Percentiles rank a stretch among this genome's conserved stretches.
Conservation (phyloP, 2,329 filamentous ascomycete genomes). For the Colletotrichum sp. region DNA sequence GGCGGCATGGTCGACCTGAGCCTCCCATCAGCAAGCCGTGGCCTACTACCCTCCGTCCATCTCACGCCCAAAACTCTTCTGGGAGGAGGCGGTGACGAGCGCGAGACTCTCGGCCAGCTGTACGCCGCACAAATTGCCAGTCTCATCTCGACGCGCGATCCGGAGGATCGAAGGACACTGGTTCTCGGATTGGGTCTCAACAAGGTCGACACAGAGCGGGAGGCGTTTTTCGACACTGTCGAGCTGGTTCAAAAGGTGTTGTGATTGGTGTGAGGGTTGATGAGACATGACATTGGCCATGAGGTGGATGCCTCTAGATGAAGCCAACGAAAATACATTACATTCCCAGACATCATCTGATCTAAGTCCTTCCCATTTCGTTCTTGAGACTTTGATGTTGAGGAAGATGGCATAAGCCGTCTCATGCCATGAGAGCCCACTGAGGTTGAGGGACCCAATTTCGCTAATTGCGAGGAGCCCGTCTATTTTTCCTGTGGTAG, state of each 20-base stretch:
- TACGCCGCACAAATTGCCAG: conserved; percentile 90
- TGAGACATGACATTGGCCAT: background rate
- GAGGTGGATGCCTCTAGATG: background rate
- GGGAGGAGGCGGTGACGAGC: conserved; percentile 78
- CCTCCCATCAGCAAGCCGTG: conserved; percentile 47
- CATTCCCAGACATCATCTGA: too few relatives aligned
- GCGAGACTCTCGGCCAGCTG: conserved; percentile 85
- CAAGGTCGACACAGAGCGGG: conserved; percentile 53
- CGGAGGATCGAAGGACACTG: conserved; percentile 66
- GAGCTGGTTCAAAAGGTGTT: conserved; percentile 66
- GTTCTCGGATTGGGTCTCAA: conserved; percentile 65
- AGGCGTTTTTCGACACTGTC: conserved; percentile 68
- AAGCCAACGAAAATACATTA: background rate
- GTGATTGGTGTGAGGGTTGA: conserved; percentile 26
- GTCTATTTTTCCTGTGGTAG: too few relatives aligned
- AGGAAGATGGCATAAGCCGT: too few relatives aligned
- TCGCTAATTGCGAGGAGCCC: too few relatives aligned
- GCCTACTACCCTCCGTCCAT: conserved; percentile 76
- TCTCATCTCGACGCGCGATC: conserved; percentile 73
- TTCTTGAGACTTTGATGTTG: too few relatives aligned
- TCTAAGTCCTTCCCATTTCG: too few relatives aligned
- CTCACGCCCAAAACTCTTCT: conserved; percentile 87
- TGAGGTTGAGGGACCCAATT: too few relatives aligned
- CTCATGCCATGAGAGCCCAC: too few relatives aligned
- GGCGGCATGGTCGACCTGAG: conserved; percentile 67